phyloP scores from a whole-genome alignment of 1,284 basidiomycete species.

The Boletus smithii region DNA sequence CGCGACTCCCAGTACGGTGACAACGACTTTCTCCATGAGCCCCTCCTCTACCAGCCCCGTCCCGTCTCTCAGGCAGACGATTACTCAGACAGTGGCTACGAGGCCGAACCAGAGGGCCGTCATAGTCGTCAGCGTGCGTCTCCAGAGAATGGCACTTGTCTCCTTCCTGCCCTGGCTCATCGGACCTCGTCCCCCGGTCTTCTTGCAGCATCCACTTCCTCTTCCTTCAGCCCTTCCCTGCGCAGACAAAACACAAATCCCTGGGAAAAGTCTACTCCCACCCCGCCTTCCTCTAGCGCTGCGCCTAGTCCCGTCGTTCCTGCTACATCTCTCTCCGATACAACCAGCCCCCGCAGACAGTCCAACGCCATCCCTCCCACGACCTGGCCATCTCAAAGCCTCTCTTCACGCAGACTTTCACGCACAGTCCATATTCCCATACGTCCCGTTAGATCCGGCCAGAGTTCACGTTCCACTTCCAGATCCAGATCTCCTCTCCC shows the following conservation, averaged over 20 bases:
- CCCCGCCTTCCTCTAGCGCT: slow-evolving; percentile 47
- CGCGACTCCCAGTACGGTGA: slow-evolving; percentile 53
- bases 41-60: slow-evolving; percentile 55
- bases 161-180: slow-evolving; percentile 48
- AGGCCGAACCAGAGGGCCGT: slow-evolving; percentile 65
- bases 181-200: slow-evolving; percentile 53
- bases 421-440: slow-evolving; percentile 76
- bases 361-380: slow-evolving; percentile 46
- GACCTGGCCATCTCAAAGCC: slow-evolving; percentile 54
- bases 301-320: slow-evolving; percentile 48
- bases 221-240: slow-evolving; percentile 60
- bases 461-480: slow-evolving; percentile 93
- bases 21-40: slow-evolving; percentile 54
- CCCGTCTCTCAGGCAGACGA: slow-evolving; percentile 62
- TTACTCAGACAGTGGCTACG: slow-evolving; percentile 75
- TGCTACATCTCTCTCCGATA: slow-evolving; percentile 55
- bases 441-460: slow-evolving; percentile 64
- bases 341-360: slow-evolving; percentile 61
- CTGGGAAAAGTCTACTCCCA: slow-evolving; percentile 60
- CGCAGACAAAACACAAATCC: slow-evolving; percentile 64
- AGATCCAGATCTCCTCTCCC: slow-evolving; percentile 94
- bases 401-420: slow-evolving; percentile 70
- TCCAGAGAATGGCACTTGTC: slow-evolving; percentile 41
- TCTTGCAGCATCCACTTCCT: slow-evolving; percentile 56
- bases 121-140: slow-evolving; percentile 77